Evolutionary conservation across 352 stramenopile species (phyloP), one percentile per base, ranked within the genome.

Genomic region (Phytophthora tubulina): DNA sequence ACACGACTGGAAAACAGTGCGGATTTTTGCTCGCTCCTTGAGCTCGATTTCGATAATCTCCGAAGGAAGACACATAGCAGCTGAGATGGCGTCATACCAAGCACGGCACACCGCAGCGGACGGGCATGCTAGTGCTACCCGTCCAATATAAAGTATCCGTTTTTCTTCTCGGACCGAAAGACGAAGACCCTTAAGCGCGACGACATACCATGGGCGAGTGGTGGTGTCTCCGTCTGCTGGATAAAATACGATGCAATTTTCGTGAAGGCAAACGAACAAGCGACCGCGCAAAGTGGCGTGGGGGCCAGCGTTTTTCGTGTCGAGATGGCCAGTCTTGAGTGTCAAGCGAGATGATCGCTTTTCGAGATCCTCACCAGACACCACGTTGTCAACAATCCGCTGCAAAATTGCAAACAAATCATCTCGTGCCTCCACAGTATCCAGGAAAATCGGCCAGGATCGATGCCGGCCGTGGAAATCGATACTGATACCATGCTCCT

Each of bases 1-100:
- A n/a, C 83, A 90, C 13, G 70, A 59, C 51, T 91, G 75, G 61
- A 93, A 95, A 1, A 79, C 78, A 9, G 79, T 81, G 3, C 86
- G 81, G 57, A 94, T 94, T 64, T 84, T 90, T 31, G 80, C 83
- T 44, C 89, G 88, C 63, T 94, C 86, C 46, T 86, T 81, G 5
- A 96, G 75, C 68, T 96, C 89, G 21, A 91, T 88, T 27, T 94
- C 86, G 27, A 94, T 86, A 44, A 96, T 88, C 35, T 91, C 84
- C 3, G 60, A 44, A 21, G 89, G 86, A 3, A 96, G 52, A 50
- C 83, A 81, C 49, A 82, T 86, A 2, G 86, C 89, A 1, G 84
- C 81, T 33, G 77, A 65, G 31, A 95, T 86, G 5, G 89, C 89
- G 62, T 93, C 72, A 65, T 92, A 91, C 89, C 89, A 96, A 15